Evolutionary conservation across 1,139 yeast genomes (phyloP), one percentile per base, ranked within the genome.

Genomic region (Lodderomyces metapsilosis): DNA sequence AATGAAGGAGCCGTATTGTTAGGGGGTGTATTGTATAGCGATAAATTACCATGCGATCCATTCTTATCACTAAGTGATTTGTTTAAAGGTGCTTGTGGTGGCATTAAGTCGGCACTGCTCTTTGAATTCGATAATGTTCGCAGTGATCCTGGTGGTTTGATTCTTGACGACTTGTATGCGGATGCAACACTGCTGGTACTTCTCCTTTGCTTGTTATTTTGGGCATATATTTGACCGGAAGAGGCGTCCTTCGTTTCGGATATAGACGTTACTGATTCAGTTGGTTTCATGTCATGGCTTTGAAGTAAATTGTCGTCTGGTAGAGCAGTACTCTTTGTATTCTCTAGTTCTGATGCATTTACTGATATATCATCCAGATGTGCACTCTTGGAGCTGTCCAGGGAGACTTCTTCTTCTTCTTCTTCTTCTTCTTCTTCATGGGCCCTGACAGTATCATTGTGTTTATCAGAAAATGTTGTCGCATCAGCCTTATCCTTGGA

Each of bases 91-190:
- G 40, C 13, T n/a, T 4, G 18, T 24, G 43, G 40, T 11, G 49
- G 48, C 4, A 39, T 42, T 13, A 31, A 34, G 13, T 39, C 46
- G 9, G 36, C n/a, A 13, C 16, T 28, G 15, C 30, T 30, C 13
- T 24, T 15, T 11, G 40, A 17, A 6, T 27, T 18, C n/a, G 38
- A 22, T 34, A 20, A 10, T 23, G 16, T 11, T 2, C 43, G 39
- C 39, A 49, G 57, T 11, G 48, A 38, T 12, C 45, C 48, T 9
- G 58, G 55, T 11, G 50, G 48, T 39, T 43, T 46, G n/a, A 46
- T 44, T 40, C 50, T 39, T 2, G 48, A 42, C 12, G 50, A 47
- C 36, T 40, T 45, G 34, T 47, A 47, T 11, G 49, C 44, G 6
- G 52, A 45, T 3, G 48, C 52, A 18, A 46, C 37, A 18, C 46